phyloP scores from a whole-genome alignment of 352 stramenopile genomes.

The Phytophthora fragariae region DNA sequence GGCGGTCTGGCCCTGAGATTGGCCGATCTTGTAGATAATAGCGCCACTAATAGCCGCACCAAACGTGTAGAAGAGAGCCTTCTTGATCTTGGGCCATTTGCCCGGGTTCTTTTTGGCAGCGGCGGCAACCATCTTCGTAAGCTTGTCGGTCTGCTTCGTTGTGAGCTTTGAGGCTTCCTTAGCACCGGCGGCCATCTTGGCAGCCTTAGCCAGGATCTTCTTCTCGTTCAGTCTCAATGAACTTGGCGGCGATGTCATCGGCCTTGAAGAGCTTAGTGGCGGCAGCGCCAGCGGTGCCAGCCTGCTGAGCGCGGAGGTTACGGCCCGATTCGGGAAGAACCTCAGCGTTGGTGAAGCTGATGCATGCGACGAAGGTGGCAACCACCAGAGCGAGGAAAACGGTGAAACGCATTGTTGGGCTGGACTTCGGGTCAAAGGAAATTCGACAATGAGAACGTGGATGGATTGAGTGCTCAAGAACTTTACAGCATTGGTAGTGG shows the following conservation, averaged over 20 bases:
- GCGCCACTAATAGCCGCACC: neutral
- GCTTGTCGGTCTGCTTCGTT: neutral
- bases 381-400: slow-evolving; percentile 2
- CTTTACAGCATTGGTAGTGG: neutral
- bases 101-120: neutral
- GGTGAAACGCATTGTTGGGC: neutral
- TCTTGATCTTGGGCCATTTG: slow-evolving; percentile 2
- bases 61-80: neutral
- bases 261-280: neutral
- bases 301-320: neutral
- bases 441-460: neutral
- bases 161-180: slow-evolving; percentile 1
- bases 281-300: neutral
- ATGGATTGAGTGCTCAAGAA: neutral
- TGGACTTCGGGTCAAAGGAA: neutral
- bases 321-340: neutral
- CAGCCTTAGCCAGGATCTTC: neutral
- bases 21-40: neutral
- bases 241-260: neutral
- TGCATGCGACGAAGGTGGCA: slow-evolving; percentile 2
- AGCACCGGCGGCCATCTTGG: neutral
- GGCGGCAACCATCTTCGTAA: neutral
- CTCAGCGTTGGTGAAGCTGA: slow-evolving; percentile 4
- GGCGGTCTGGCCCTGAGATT: too few species aligned
- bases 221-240: neutral